Conservation (phyloP, 805 yeast species). For the Zygotorulaspora sp. region DNA sequence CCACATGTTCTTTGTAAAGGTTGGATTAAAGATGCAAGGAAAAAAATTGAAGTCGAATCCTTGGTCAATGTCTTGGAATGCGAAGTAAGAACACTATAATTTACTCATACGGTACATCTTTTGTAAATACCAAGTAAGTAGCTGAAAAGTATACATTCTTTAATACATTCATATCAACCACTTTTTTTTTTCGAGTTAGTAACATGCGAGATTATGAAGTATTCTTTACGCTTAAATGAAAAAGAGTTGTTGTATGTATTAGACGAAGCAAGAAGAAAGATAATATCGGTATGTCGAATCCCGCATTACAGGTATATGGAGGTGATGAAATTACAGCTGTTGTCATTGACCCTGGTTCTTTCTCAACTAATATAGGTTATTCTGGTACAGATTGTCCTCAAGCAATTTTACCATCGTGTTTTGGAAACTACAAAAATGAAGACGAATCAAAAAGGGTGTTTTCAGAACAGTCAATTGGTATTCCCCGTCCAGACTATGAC, state of each 20-base stretch:
- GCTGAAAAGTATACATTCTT: constrained; percentile 1
- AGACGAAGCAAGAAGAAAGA: too few species aligned
- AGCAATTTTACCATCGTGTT: constrained; percentile 66
- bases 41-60: constrained; percentile 82
- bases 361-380: constrained; percentile 76
- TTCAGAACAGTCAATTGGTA: constrained; percentile 42
- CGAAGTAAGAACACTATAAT: constrained; percentile 50
- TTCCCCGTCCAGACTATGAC: constrained; percentile 50
- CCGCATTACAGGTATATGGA: constrained; percentile 51
- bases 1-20: constrained; percentile 82
- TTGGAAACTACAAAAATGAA: constrained; percentile 37
- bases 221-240: neutral
- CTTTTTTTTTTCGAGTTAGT: too few species aligned
- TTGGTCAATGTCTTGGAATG: constrained; percentile 64
- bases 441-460: constrained; percentile 25
- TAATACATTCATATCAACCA: neutral
- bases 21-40: constrained; percentile 88
- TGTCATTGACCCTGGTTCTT: constrained; percentile 88
- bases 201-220: too few species aligned
- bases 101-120: constrained; percentile 1
- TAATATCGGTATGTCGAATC: constrained; percentile 27
- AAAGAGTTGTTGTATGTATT: too few species aligned
- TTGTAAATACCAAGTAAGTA: constrained; percentile 9
- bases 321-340: constrained; percentile 85
- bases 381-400: constrained; percentile 92